Evolutionary conservation across 2,329 filamentous ascomycete species (phyloP), one percentile per base, ranked within the genome.

Genomic region (Pyrenophora teres): DNA sequence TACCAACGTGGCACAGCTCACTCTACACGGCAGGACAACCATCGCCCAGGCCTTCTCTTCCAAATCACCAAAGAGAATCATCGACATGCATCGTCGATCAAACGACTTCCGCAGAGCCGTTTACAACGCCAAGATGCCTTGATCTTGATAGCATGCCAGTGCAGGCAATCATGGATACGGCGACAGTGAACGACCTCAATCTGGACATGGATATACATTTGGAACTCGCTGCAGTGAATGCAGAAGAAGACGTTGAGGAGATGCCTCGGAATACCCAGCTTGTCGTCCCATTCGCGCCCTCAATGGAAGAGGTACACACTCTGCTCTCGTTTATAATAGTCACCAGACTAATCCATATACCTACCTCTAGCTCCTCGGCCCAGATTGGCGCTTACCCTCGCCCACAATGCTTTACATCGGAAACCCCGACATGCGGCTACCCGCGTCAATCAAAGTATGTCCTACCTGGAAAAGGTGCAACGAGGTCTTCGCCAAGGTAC

Each of bases 121-220:
- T 51, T 6, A 39, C 51, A 16, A 38, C 46, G 9, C 55, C 45
- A 6, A 35, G 48, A 13, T 30, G 40, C 3, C 57, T 71, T 8
- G 68, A 73, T 54, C 47, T 73, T 4, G 68, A 73, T 43, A 69
- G 69, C 23, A 72, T 72, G 69, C 65, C 57, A 8, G 52, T 70
- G 15, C 59, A 65, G 50, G 37, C 57, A 6, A 59, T 55, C 30
- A 19, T 59, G 5, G 37, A 45, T 13, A 2, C 8, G 21, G 30
- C 38, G 13, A 45, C 57, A 16, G 13, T 46, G 1, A 32, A 37
- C 3, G 46, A 62, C 21, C 16, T 49, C 25, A 54, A 43, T 4
- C 15, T 56, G 1, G 35, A 41, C n/a, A 50, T 66, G 18, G 30
- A 48, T 18, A 41, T 63, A 4, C 36, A 57, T 32, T 55, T 67